Base-by-base conservation (phyloP, 129 eudicot genomes). In the Tanacetum coccineum region DNA sequence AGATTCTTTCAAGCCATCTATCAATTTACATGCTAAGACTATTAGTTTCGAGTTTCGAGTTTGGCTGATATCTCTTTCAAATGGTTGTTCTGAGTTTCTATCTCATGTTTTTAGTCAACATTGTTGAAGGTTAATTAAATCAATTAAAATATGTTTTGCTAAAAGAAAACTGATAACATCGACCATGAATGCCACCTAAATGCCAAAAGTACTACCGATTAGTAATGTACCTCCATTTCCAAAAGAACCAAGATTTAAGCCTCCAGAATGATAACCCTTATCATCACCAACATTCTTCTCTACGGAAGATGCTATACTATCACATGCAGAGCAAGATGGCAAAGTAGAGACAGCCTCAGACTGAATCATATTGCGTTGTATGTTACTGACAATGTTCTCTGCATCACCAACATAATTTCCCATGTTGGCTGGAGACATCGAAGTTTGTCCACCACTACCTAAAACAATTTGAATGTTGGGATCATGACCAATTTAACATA, bases 191-290 rank as follows among this genome's bases (percentile, higher is more conserved):
- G 42, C 42, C 6, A 36, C 42, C 42, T 36, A 36, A 36, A 36
- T 36, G 42, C 42, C 42, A 36, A 36, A 36, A 36, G 42, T 36
- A 7, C 42, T 18, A 51, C 20, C 14, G 55, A 50, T 6, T 18
- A 9, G 9, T 15, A 51, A 6, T 59, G 13, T 82, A 87, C 91
- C 95, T 84, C 83, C 91, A 74, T 40, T 84, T 70, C 83, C 95
- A 62, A 78, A 82, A 59, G 81, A 76, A 55, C 97, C 87, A 66
- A 87, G 76, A 74, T 76, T 82, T 73, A 82, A 64, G 86, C 84
- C 77, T 36, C 79, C 87, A 67, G 72, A 46, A 61, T 48, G 74
- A 18, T 0, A 36, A 6, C 42, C 42, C 42, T 7, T 36, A 36
- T 36, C 42, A 36, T 36, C 42, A 36, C 42, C 9, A 36, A 36